A percentile compares a stretch with the other conserved stretches of the same genome.
These are phyloP conservation scores for Mycosphaerella arachidis DNA, from an alignment of 2,329 filamentous ascomycete species.

Conservation along the genomic window DNA sequence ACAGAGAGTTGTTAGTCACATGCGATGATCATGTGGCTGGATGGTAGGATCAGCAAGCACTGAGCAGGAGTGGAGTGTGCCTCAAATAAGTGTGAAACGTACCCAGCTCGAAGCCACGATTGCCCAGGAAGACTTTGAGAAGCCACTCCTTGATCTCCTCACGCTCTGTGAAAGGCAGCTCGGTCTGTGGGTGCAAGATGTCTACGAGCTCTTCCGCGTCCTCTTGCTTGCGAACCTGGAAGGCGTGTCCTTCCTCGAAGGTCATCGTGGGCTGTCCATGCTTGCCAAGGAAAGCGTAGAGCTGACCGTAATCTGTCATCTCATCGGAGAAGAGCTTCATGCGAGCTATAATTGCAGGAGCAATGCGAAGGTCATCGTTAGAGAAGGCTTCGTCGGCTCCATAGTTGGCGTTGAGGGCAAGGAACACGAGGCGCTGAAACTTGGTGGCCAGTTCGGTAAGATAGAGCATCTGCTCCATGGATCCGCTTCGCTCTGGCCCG, in stretches of 20 bases:
- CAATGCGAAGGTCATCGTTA: constrained; percentile 31
- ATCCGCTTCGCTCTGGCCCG: constrained; percentile 45
- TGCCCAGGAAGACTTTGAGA: background rate
- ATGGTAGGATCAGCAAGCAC: too few relatives aligned
- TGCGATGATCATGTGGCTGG: background rate
- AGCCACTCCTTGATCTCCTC: constrained; percentile 10
- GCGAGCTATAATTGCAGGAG: constrained; percentile 32
- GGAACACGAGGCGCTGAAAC: constrained; percentile 37
- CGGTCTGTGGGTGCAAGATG: constrained; percentile 39
- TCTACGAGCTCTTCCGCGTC: constrained; percentile 5
- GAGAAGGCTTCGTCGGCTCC: constrained; percentile 33
- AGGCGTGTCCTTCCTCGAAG: background rate
- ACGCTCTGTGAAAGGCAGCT: constrained; percentile 38
- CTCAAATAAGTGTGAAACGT: too few relatives aligned
- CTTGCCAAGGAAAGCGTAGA: constrained; percentile 23
- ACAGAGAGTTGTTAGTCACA: background rate
- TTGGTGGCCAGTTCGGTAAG: constrained; percentile 41
- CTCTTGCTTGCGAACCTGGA: constrained; percentile 1
- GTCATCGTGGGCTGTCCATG: background rate
- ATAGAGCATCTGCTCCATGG: constrained; percentile 46
- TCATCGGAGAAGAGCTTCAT: constrained; percentile 26
- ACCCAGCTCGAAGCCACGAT: constrained; percentile 27
- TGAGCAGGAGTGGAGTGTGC: too few relatives aligned
- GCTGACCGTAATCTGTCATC: constrained; percentile 27
- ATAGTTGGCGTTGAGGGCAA: constrained; percentile 38